Base-by-base conservation (phyloP, 495 filamentous ascomycete species). In the Trichoderma reesei region DNA sequence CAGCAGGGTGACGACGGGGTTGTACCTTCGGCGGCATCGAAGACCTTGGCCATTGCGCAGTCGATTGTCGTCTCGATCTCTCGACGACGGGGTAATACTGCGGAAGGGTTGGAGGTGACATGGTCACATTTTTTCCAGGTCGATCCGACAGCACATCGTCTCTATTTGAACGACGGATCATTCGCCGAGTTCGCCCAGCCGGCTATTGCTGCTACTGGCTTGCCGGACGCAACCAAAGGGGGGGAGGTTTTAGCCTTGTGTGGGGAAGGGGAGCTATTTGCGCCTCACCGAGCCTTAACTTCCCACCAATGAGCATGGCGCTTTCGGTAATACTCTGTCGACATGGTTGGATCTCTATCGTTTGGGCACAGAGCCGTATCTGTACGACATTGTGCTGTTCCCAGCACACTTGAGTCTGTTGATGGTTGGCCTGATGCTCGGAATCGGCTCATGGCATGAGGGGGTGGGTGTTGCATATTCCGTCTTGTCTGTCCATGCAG, bases 21-120 rank as follows among this genome's bases (percentile, higher is more conserved):
- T 69, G 38, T 67, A 67, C 73, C 73, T 68, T 76, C 74, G 51
- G 73, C 73, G 60, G 74, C 73, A 39, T 66, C 70, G 37, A 70
- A 76, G 16, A 74, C 69, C 61, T 75, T 75, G n/a, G 68, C 60
- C 68, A 70, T 70, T 3, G 11, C 41, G 59, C 20, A 56, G 51
- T 34, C 42, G 3, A 13, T 56, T 34, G 6, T 3, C 34, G 8
- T 33, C 20, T 33, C 9, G 26, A 5, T 56, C 16, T n/a, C 16
- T 5, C 44, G 44, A 7, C 44, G 8, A 18, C 16, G 44, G 20
- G 44, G 16, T 6, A 39, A 39, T 44, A 44, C 41, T 11, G n/a
- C 41, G 41, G n/a, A n/a, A 11, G 41, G 13, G 41, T 48, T 48
- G 44, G 44, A 48, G n/a, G 16, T 48, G 44, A 48, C 44, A 48